Evolutionary conservation across 805 yeast species (phyloP), one percentile per base, ranked within the genome.

Genomic region (Ogataea trehaloabstinens): DNA sequence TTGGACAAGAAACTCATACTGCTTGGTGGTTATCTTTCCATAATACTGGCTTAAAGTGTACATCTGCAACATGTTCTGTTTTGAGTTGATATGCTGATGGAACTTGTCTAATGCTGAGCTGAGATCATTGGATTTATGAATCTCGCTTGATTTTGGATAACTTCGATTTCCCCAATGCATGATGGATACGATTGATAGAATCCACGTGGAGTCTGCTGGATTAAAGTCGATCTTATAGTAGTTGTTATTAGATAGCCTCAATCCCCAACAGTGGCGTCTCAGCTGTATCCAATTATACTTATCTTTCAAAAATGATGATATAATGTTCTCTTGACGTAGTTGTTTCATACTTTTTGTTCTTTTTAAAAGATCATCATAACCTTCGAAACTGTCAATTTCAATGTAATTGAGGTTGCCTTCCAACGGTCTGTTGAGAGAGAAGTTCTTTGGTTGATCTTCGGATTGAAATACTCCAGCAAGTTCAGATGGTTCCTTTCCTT

Each of bases 321-420:
- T 28, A 5, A 48, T 28, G 29, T 52, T 48, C 6, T 43, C 44
- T 4, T 41, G 30, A 28, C 35, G 34, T 28, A 33, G 19, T 25
- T 38, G 35, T 28, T 46, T 35, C 24, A 36, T 27, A 15, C 37
- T 39, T 16, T 37, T 40, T 4, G 52, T 48, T 12, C 49, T 41
- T n/a, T 39, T 38, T 16, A 58, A 31, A 19, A 60, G 31, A 10
- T 58, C 58, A 5, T 56, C 45, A 21, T 50, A 52, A 1, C 61
- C 61, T 33, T 56, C 60, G 34, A 48, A 47, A 19, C 49, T 56
- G n/a, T 51, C 51, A 28, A 56, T 45, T 24, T 60, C 63, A 20
- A 60, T 45, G 31, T 56, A 61, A 2, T 49, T 49, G 20, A 58
- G 22, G 5, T 51, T 55, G 4, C 48, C 52, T 3, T 35, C 42